These are phyloP conservation scores for Tolypocladium ovalisporum DNA, from an alignment of 2,329 filamentous ascomycete genomes.

Conservation along the genomic window DNA sequence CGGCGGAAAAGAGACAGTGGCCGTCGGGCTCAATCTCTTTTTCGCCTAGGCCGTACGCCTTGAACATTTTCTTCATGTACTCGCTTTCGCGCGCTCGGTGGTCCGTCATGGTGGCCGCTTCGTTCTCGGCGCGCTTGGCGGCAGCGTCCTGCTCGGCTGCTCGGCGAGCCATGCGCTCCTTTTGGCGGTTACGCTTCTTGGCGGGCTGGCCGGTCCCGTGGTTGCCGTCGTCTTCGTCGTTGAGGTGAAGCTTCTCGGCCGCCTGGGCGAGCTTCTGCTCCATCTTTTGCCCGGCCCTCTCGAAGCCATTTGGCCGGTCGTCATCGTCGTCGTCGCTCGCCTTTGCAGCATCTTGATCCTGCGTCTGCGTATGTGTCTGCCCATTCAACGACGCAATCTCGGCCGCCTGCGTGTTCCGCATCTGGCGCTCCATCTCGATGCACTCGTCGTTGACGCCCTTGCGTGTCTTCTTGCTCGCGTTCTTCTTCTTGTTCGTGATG, in stretches of 20 bases:
- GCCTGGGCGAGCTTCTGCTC: slow-evolving; percentile 6
- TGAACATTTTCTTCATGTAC: slow-evolving; percentile 59
- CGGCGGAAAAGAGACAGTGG: slow-evolving; percentile 86
- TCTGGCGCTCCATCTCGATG: slow-evolving; percentile 53
- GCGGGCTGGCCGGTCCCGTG: background rate
- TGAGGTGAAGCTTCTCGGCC: background rate
- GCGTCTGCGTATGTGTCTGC: slow-evolving; percentile 8
- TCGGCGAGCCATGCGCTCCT: slow-evolving; percentile 79
- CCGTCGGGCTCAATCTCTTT: slow-evolving; percentile 80
- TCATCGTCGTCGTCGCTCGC: background rate
- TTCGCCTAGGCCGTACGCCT: slow-evolving; percentile 54
- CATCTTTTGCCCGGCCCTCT: background rate
- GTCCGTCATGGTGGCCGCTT: slow-evolving; percentile 67
- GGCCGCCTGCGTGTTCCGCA: slow-evolving; percentile 55
- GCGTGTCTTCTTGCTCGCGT: slow-evolving; percentile 77
- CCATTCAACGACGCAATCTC: slow-evolving; percentile 40
- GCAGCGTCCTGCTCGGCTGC: slow-evolving; percentile 73
- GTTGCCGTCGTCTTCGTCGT: background rate
- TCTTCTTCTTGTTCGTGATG: slow-evolving; percentile 93
- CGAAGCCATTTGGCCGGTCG: background rate
- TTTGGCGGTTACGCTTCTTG: slow-evolving; percentile 83
- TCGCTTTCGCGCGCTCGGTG: slow-evolving; percentile 58
- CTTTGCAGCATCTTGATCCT: background rate
- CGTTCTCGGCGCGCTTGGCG: slow-evolving; percentile 55
- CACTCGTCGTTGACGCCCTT: slow-evolving; percentile 70